Evolutionary conservation across 352 stramenopile genomes (phyloP), one percentile per base, ranked within the genome.

Genomic region (Globisporangium polare): DNA sequence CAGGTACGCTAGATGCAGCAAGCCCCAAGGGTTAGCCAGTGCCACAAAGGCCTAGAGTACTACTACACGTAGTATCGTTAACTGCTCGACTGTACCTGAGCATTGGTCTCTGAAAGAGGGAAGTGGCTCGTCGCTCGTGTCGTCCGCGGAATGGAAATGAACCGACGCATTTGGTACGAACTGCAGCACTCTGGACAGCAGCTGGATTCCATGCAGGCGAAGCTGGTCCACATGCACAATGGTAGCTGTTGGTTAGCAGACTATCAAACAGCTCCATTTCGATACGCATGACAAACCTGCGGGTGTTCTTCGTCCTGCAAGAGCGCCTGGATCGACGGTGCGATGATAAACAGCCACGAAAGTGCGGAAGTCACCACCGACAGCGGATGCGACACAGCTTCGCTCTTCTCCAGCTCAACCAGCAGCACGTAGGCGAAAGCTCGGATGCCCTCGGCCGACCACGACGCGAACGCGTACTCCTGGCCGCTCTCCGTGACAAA

Each of bases 401-500:
- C 47, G 1, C 7, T 53, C 3, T 53, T 39, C 17, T 42, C 26
- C 5, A 62, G 8, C 24, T 75, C 57, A 0, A 59, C 67, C 22
- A 85, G 57, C 42, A 85, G 54, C 9, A 58, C 43, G 43, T 76
- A 73, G 1, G 66, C 57, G 8, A 92, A 69, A 4, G 69, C 58
- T 3, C 63, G 66, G 20, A 91, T 73, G 9, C 81, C 81, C 2
- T 69, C 58, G 15, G 67, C 58, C 2, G 81, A 87, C 83, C 83
- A 92, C 24, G 81, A 67, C 5, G 78, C 60, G 62, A 90, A 91
- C 10, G 62, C 55, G 35, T 86, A 77, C 51, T 89, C 80, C 12
- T 90, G 82, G 0, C 70, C 68, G 8, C 55, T 71, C 5, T 69
- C 67, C 29, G 66, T 71, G 10, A 89, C 22, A 26, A 91, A 91